A percentile compares a stretch with the other conserved stretches of the same genome.
These are phyloP conservation scores for Musa troglodytarum DNA, from an alignment of 176 grass and related monocot genomes.

Conservation along the genomic window DNA sequence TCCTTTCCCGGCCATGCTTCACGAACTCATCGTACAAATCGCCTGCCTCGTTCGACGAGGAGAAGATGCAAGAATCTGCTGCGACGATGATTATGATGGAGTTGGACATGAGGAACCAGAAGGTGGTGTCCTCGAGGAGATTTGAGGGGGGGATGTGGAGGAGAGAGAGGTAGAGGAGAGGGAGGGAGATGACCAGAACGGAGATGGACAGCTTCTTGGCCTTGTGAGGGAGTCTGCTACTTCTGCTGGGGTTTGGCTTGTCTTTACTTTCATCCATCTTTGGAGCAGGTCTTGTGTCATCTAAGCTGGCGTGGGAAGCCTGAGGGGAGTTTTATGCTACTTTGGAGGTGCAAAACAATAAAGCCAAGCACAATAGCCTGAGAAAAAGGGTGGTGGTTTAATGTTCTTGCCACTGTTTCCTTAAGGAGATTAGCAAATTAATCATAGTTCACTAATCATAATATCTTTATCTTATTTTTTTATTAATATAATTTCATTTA, in stretches of 20 bases:
- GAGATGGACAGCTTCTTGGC: conserved; percentile 15
- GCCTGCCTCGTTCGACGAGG: neutral
- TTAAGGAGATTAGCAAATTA: no score
- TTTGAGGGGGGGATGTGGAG: neutral
- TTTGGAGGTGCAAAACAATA: no score
- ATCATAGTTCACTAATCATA: no score
- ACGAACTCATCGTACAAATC: conserved; percentile 11
- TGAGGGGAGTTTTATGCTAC: no score
- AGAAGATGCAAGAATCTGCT: neutral
- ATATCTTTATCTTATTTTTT: no score
- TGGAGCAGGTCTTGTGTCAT: no score
- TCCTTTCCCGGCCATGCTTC: neutral
- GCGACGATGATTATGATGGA: conserved; percentile 16
- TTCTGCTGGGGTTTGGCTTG: neutral
- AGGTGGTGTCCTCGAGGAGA: conserved; percentile 11
- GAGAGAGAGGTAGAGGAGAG: conserved; percentile 14
- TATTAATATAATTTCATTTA: no score
- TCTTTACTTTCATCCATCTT: no score
- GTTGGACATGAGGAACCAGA: conserved; percentile 24
- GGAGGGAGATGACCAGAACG: conserved; percentile 9
- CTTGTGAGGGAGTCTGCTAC: neutral
- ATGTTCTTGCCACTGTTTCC: no score
- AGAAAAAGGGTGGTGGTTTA: no score
- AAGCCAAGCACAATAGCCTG: no score
- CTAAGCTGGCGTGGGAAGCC: no score